Evolutionary conservation across 768 basidiomycete species (phyloP), one percentile per base, ranked within the genome.

Genomic region (Boletus pseudo-olivaceus): DNA sequence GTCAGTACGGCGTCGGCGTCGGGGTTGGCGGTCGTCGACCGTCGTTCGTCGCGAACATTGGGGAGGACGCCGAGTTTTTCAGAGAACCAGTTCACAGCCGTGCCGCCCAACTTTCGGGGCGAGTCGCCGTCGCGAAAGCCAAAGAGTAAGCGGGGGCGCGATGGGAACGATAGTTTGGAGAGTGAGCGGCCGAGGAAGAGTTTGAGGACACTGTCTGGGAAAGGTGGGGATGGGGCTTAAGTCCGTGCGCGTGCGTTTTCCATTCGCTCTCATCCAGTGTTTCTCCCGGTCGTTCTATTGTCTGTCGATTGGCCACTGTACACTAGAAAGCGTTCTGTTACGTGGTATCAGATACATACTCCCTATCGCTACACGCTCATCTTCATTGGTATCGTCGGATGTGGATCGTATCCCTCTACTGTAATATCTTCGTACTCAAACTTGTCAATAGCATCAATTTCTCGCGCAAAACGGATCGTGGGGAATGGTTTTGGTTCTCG

Each of bases 381-480:
- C 76, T 94, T 93, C 94, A 97, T 97, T 30, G 88, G 77, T 62
- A 98, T 91, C 58, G 81, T 77, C 2, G 86, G 86, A 68, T 93
- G 82, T 10, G 90, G 87, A 57, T 89, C 78, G 66, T 98, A 98
- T 3, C 91, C 90, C 53, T 92, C 88, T 10, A 98, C 82, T 48
- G 85, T 80, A 53, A 97, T 82, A 70, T 98, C 95, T n/a, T 80
- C 81, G 49, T 78, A 81, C 53, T 73, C 76, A 65, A 96, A 93
- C 51, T 85, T 86, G 67, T 97, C 94, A 39, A 98, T 89, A 55
- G 83, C 80, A 15, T 69, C 72, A 32, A 85, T 81, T 30, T 84
- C 77, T 51, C 91, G 76, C 41, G 76, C 82, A 81, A 87, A 96
- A 35, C 74, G 69, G 32, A 99, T 69, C 56, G 78, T 93, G 0